Percentiles rank a stretch among this genome's conserved stretches.
Evolutionary conservation across 306 rosid species (phyloP).

Genomic region (Begonia fuchsioides): DNA sequence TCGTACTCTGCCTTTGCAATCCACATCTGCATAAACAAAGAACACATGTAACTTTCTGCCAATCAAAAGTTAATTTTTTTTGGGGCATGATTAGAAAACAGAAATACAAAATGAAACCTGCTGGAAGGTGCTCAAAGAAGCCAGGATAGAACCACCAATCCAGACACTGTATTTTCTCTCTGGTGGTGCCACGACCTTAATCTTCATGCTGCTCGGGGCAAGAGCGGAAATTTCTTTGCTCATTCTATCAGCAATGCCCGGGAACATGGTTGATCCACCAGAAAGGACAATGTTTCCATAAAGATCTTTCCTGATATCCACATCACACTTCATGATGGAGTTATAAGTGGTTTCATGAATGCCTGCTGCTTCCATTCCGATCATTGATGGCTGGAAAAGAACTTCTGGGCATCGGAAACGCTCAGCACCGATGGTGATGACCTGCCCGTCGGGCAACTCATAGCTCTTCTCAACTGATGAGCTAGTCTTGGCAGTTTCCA

Average conservation of each 20-base stretch:
- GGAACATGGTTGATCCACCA: slow-evolving; percentile 92
- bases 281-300: slow-evolving; percentile 89
- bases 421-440: slow-evolving; percentile 83
- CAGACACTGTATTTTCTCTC: slow-evolving; percentile 98
- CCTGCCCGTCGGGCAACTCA: slow-evolving; percentile 70
- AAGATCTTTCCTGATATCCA: slow-evolving; percentile 84
- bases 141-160: slow-evolving; percentile 94
- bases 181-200: slow-evolving; percentile 97
- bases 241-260: slow-evolving; percentile 90
- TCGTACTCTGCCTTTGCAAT: slow-evolving; percentile 65
- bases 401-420: slow-evolving; percentile 95
- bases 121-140: slow-evolving; percentile 95
- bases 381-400: slow-evolving; percentile 75
- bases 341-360: slow-evolving; percentile 88
- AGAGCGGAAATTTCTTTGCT: slow-evolving; percentile 87
- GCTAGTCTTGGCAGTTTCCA: no score
- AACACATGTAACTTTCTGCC: no score
- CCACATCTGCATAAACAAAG: no score
- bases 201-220: slow-evolving; percentile 96
- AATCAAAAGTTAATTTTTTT: no score
- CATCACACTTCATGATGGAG: slow-evolving; percentile 91
- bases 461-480: no score
- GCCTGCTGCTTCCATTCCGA: slow-evolving; percentile 97
- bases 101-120: no score
- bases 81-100: no score